Percentiles rank a stretch among this genome's conserved stretches.
These are phyloP conservation scores for Ceraceosorus guamensis DNA, from an alignment of 1,284 basidiomycete genomes.

Conservation along the genomic window DNA sequence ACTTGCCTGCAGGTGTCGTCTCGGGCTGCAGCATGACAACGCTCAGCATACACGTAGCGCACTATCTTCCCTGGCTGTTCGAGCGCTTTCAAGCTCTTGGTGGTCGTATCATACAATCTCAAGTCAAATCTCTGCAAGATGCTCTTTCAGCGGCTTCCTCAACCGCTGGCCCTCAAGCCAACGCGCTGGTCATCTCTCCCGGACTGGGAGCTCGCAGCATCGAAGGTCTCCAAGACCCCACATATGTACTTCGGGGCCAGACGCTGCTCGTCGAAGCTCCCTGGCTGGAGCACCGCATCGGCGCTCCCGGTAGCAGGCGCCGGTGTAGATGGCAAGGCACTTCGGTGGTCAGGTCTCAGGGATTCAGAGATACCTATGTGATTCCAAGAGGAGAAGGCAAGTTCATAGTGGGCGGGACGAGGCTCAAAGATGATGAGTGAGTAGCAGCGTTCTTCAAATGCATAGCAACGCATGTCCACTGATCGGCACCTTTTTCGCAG, in stretches of 20 bases:
- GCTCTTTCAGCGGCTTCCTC: not conserved
- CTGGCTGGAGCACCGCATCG: conserved; percentile 18
- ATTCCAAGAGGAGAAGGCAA: conserved; percentile 36
- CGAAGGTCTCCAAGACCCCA: conserved; percentile 17
- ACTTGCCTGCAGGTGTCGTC: conserved; percentile 9
- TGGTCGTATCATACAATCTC: conserved; percentile 14
- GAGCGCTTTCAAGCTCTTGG: conserved; percentile 23
- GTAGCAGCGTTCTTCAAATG: not conserved
- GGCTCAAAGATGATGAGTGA: conserved; percentile 20
- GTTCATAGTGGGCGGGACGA: conserved; percentile 35
- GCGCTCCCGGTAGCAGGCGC: not conserved
- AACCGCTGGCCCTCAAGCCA: conserved; percentile 2
- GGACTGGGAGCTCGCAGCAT: conserved; percentile 28
- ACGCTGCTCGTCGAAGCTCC: conserved; percentile 33
- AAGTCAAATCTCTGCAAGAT: conserved; percentile 9
- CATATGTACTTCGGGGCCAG: conserved; percentile 29
- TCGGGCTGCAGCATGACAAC: conserved; percentile 30
- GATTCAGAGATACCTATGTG: conserved; percentile 24
- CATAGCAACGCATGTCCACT: not conserved
- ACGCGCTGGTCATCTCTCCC: conserved; percentile 20
- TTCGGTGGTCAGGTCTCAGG: conserved; percentile 17
- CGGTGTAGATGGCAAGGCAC: conserved; percentile 14
- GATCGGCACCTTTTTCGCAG: conserved; percentile 1
- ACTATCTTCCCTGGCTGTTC: conserved; percentile 27
- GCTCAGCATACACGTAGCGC: conserved; percentile 30